Evolutionary conservation across 768 basidiomycete species (phyloP), one percentile per base, ranked within the genome.

Genomic region (Albatrellus ellisii): DNA sequence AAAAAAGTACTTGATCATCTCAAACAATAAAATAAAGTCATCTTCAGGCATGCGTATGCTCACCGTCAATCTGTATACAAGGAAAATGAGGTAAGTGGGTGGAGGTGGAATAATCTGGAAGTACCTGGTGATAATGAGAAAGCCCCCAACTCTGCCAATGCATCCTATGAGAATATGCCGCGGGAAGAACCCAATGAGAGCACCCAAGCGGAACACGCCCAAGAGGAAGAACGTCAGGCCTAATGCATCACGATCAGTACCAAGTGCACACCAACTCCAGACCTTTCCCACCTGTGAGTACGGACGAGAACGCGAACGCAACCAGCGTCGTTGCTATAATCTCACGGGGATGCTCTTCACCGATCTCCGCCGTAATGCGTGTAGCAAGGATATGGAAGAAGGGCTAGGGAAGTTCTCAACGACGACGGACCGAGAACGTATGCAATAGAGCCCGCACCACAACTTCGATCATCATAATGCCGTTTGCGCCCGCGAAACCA

Each of bases 381-480:
- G 69, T 76, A 4, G 87, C 86, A 33, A 98, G 69, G 45, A 95
- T 84, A 58, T 97, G 94, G 55, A 92, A 95, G 62, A 99, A 97
- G 1, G 94, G 92, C 84, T 89, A 49, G 11, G 45, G 25, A 34
- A 28, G 14, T n/a, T n/a, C n/a, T n/a, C n/a, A n/a, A n/a, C n/a
- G n/a, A n/a, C n/a, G n/a, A n/a, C n/a, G n/a, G n/a, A n/a, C n/a
- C n/a, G n/a, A n/a, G n/a, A n/a, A n/a, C n/a, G n/a, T n/a, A n/a
- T n/a, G n/a, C 9, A 10, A 31, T 14, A 14, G 18, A 39, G 39
- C 38, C 72, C 80, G 33, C 57, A 89, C 85, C 50, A 97, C 91
- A 9, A 92, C 88, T 62, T 98, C 94, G 47, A 99, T 97, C 90
- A 97, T 95, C 90, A 92, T 90, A 48, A 85, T 89, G 5, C 86